phyloP scores from a whole-genome alignment of 352 stramenopile species.

The Blastocystis sp. region DNA sequence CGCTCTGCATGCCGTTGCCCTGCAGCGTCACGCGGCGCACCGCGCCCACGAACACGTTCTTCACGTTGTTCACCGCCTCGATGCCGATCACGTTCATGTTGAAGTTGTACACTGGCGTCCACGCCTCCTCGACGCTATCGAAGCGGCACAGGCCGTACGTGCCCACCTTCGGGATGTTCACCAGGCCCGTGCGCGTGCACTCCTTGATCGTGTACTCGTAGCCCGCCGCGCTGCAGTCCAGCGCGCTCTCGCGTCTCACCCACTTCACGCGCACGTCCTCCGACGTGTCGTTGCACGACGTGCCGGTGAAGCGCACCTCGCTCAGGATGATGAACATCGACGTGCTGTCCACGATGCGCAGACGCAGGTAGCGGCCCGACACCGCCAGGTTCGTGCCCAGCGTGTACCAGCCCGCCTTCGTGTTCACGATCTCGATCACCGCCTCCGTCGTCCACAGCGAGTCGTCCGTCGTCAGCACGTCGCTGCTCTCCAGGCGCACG shows the following conservation, averaged over 20 bases:
- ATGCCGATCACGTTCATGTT: constrained; percentile 58
- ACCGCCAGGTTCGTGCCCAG: constrained; percentile 42
- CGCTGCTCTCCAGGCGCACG: constrained; percentile 55
- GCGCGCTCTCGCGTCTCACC: constrained; percentile 27
- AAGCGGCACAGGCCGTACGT: constrained; percentile 42
- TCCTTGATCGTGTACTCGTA: constrained; percentile 48
- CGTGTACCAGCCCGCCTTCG: constrained; percentile 36
- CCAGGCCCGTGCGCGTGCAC: constrained; percentile 58
- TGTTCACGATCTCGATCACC: constrained; percentile 62
- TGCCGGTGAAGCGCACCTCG: constrained; percentile 49
- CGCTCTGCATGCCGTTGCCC: constrained; percentile 36
- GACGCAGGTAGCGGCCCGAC: constrained; percentile 46
- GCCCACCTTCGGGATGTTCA: constrained; percentile 58
- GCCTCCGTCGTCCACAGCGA: constrained; percentile 12
- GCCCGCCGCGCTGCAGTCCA: constrained; percentile 36
- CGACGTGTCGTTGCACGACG: constrained; percentile 36
- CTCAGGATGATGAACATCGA: constrained; percentile 58
- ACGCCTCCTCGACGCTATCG: constrained; percentile 19
- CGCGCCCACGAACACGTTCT: constrained; percentile 34
- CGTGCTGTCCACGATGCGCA: constrained; percentile 54
- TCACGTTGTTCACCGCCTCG: constrained; percentile 2
- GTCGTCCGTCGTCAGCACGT: constrained; percentile 46
- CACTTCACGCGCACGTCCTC: constrained; percentile 32
- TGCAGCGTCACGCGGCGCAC: constrained; percentile 2
- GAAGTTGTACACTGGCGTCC: constrained; percentile 59